Conservation (phyloP, 192 early-diverging fungal genomes). For the Mortierella hygrophila region DNA sequence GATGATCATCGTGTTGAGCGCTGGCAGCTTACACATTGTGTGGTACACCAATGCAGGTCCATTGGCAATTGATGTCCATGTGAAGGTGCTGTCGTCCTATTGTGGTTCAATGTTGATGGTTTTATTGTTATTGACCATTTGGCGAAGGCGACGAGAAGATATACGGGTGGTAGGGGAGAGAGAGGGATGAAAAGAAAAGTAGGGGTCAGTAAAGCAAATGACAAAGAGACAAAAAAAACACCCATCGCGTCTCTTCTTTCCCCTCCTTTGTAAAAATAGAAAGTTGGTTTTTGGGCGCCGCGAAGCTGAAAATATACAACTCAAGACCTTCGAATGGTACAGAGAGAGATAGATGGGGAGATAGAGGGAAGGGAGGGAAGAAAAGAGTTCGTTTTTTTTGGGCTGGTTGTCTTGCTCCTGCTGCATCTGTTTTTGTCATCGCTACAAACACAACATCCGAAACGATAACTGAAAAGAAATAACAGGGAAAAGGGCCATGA, state of each 20-base stretch:
- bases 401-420: background rate
- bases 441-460: background rate
- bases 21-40: conserved; percentile 66
- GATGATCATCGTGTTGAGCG: conserved; percentile 65
- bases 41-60: conserved; percentile 66
- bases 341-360: background rate
- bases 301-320: background rate
- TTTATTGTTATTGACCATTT: background rate
- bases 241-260: background rate
- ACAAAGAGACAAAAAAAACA: background rate
- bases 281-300: background rate
- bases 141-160: background rate
- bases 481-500: background rate
- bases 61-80: conserved; percentile 72
- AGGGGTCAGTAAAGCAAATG: background rate
- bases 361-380: background rate
- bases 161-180: background rate
- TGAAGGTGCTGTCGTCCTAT: conserved; percentile 63
- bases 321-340: background rate
- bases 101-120: background rate
- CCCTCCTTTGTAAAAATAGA: background rate
- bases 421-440: background rate
- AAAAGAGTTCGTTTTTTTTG: background rate
- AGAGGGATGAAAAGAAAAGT: background rate
- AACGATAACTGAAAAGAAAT: background rate